Evolutionary conservation across 805 yeast genomes (phyloP).

Genomic region (Ogataea pilisensis): DNA sequence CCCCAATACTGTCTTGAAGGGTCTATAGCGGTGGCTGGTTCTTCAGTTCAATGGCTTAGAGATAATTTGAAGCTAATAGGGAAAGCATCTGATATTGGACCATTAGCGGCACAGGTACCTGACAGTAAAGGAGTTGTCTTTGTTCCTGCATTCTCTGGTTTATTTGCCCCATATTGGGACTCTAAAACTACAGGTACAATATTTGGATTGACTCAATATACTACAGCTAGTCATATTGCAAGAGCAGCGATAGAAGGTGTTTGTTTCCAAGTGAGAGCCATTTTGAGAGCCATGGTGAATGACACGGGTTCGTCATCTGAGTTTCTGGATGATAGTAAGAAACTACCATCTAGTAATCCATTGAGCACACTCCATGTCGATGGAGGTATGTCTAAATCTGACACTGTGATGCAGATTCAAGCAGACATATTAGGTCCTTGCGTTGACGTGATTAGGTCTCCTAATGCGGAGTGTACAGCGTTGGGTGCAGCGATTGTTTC

Average conservation of each 20-base stretch:
- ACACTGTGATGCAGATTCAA: conserved; percentile 90
- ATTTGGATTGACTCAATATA: conserved; percentile 87
- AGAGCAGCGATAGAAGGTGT: conserved; percentile 95
- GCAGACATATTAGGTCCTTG: conserved; percentile 88
- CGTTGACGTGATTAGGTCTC: conserved; percentile 75
- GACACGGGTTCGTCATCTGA: conserved; percentile 60
- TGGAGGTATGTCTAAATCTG: conserved; percentile 93
- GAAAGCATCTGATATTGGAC: conserved; percentile 83
- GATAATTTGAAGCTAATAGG: conserved; percentile 83
- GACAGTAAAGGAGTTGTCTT: conserved; percentile 90
- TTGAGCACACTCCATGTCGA: conserved; percentile 60
- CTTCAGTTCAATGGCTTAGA: conserved; percentile 89
- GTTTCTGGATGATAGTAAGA: conserved; percentile 49
- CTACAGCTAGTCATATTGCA: conserved; percentile 88
- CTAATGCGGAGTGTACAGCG: conserved; percentile 87
- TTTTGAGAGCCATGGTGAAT: conserved; percentile 81
- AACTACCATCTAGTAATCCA: conserved; percentile 38
- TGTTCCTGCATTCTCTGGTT: conserved; percentile 91
- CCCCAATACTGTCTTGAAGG: conserved; percentile 94
- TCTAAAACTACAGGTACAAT: conserved; percentile 89
- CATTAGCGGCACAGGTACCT: conserved; percentile 76
- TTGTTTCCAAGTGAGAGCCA: conserved; percentile 89
- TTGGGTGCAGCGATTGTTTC: conserved; percentile 97
- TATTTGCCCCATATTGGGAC: conserved; percentile 96
- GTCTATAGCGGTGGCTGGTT: conserved; percentile 93